These are phyloP conservation scores for Tetrapyrgos nigripes DNA, from an alignment of 1,284 basidiomycete species.

Conservation along the genomic window DNA sequence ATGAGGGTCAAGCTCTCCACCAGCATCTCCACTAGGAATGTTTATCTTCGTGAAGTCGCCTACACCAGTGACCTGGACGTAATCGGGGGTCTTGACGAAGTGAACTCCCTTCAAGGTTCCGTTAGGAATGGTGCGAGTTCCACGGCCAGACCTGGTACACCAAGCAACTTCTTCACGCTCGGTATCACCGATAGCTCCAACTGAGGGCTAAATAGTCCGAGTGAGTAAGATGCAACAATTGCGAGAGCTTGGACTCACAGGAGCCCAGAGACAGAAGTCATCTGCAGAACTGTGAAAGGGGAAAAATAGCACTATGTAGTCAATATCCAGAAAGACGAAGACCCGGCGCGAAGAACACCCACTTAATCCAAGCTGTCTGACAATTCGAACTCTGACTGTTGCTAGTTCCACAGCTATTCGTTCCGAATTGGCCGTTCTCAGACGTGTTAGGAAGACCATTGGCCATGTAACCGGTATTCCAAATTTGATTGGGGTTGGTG, in stretches of 20 bases:
- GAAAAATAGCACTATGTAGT: neutral
- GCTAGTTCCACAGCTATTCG: conserved; percentile 44
- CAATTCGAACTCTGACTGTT: conserved; percentile 51
- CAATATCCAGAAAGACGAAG: neutral
- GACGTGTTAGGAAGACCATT: conserved; percentile 30
- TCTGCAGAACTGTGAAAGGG: conserved; percentile 42
- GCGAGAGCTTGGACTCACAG: no score
- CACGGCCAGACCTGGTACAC: conserved; percentile 74
- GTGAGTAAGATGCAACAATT: neutral
- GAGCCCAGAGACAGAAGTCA: conserved; percentile 73
- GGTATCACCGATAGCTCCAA: conserved; percentile 66
- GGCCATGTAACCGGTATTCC: conserved; percentile 33
- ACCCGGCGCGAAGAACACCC: conserved; percentile 5
- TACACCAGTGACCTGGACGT: conserved; percentile 66
- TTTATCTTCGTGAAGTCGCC: conserved; percentile 72
- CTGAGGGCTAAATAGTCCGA: conserved; percentile 35
- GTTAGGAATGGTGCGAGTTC: conserved; percentile 68
- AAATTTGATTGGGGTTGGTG: conserved; percentile 33
- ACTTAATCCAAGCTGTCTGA: conserved; percentile 57
- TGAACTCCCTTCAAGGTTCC: conserved; percentile 71
- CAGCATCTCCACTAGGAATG: conserved; percentile 53
- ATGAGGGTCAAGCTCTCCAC: conserved; percentile 71
- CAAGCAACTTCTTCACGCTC: conserved; percentile 77
- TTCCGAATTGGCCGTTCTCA: conserved; percentile 44
- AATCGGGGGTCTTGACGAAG: conserved; percentile 69